Evolutionary conservation across 805 yeast genomes (phyloP), one percentile per base, ranked within the genome.

Genomic region (Soucietia sequanensis): DNA sequence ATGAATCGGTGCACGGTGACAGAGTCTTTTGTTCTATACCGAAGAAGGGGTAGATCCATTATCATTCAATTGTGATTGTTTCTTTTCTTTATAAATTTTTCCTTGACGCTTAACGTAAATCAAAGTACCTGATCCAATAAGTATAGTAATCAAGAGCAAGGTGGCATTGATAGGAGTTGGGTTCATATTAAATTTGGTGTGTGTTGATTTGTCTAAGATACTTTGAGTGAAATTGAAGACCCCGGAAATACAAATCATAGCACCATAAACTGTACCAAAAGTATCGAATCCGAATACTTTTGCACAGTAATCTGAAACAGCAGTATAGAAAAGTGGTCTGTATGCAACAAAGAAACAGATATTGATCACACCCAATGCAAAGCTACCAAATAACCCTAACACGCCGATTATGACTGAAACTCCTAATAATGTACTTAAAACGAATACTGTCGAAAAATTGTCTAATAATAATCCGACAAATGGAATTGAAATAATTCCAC

Each of bases 241-340:
- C 23, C 81, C 81, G 1, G 80, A 68, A 16, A 72, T 58, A 28
- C 78, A 70, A 58, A 75, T 73, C 21, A 75, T 72, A 13, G 76
- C 56, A n/a, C 81, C 81, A 46, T 76, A 76, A 19, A 76, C 70
- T 1, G 89, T 84, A 23, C 97, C 97, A 61, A 91, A 90, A 1
- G 95, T 88, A 36, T 79, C 81, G 59, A 84, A 89, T 0, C 98
- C 98, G 64, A 91, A 90, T 21, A 90, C 91, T 56, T 90, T 90
- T 19, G 95, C 95, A 50, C 89, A 77, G 57, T 81, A 88, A 59
- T 91, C 97, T 1, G 95, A 84, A 5, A 89, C 87, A 2, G 95
- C 86, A 2, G 98, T 90, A 60, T 90, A 91, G 54, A 85, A 89
- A 53, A 90, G 85, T 8, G 98, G 96, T 57, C 81, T 65, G 59